Percentiles rank a stretch among this genome's conserved stretches.
These are phyloP conservation scores for Pseudocercospora pini-densiflorae DNA, from an alignment of 2,329 filamentous ascomycete species.

Conservation along the genomic window DNA sequence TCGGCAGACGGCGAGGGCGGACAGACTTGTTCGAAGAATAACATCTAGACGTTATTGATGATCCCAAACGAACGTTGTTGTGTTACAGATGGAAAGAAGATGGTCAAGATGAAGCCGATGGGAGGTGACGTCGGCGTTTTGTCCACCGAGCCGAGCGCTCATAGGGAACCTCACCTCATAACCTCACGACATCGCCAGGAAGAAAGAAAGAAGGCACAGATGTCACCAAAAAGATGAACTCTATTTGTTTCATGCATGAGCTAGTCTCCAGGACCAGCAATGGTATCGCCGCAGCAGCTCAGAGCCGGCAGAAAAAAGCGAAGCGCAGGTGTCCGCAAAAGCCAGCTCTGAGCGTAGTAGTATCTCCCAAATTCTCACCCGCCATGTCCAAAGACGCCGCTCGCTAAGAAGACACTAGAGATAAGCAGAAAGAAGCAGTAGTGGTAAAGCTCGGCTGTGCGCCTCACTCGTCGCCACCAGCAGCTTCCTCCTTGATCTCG, in stretches of 20 bases:
- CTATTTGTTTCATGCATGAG: conserved; percentile 2
- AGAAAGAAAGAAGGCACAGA: neutral
- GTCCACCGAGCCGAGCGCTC: neutral
- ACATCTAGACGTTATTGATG: no score
- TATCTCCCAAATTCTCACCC: neutral
- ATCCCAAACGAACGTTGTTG: no score
- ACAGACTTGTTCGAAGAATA: no score
- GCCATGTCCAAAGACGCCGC: conserved; percentile 3
- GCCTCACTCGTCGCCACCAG: conserved; percentile 1
- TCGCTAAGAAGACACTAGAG: conserved; percentile 6
- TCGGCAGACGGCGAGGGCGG: no score
- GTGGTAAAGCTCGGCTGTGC: neutral
- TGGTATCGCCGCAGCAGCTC: neutral
- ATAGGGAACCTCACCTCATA: neutral
- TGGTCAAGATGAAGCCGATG: neutral
- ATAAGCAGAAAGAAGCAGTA: neutral
- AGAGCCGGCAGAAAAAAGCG: neutral
- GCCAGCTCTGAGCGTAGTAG: conserved; percentile 5
- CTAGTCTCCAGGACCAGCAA: neutral
- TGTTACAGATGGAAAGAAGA: no score
- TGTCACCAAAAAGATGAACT: neutral
- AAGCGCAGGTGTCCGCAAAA: neutral
- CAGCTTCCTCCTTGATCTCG: conserved; percentile 15
- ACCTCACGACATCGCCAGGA: neutral
- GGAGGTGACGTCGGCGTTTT: neutral